Evolutionary conservation across 495 filamentous ascomycete genomes (phyloP), one percentile per base, ranked within the genome.

Genomic region (Neurospora hispaniola): DNA sequence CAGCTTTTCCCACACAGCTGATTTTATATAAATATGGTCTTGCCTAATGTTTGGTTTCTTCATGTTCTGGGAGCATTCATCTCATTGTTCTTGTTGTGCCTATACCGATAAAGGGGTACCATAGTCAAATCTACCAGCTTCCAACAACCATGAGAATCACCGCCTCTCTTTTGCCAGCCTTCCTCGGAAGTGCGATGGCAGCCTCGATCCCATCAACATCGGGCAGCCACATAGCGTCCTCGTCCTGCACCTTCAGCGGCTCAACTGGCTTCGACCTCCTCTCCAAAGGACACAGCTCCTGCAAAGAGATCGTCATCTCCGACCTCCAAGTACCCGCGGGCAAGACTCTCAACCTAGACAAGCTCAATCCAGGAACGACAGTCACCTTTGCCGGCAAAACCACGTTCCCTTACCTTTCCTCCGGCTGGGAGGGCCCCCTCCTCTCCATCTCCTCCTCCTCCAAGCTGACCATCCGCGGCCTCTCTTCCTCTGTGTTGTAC

Each of bases 371-470:
- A 6, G 71, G 71, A 8, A 71, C 69, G 5, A 43, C 74, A 39
- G 74, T 75, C 68, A 86, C 84, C 35, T 88, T 88, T 74, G 74
- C 83, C 59, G 86, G 86, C 18, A 81, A 79, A n/a, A 87, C 85
- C 3, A 82, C 81, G 12, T 88, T 83, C 72, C 84, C 77, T 7
- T 88, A 86, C 69, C 0, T n/a, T 1, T 1, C 54, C 70, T 74
- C 83, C 48, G 85, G 87, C 74, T 88, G 85, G 85, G 59, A 70
- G 3, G 85, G 86, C 9, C 86, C 85, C 39, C 77, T 88, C 3
- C 78, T 88, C 70, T 82, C 80, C n/a, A 79, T 88, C 39, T 81
- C 80, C 23, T 86, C 86, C 20, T 84, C 77, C 10, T 66, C 54
- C 12, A 76, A 81, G 38, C 83, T 88, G 77, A 80, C 80, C n/a